Evolutionary conservation across 352 stramenopile genomes (phyloP).

Genomic region (Pythium angustatum): DNA sequence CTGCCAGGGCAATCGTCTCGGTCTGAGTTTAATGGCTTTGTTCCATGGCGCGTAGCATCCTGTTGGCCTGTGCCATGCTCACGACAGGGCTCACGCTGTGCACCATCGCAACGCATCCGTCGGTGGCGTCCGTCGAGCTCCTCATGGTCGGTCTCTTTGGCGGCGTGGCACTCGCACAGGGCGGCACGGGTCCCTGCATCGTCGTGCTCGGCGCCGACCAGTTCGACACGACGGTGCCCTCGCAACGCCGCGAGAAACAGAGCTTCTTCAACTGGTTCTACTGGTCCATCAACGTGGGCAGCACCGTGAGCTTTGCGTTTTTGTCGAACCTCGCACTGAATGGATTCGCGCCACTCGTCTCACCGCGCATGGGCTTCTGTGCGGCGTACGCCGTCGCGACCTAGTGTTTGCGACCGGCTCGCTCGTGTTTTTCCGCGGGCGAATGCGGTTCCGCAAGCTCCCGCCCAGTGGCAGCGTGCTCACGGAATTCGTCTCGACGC

Average conservation of each 20-base stretch:
- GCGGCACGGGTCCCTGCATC: slow-evolving; percentile 40
- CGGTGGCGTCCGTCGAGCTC: slow-evolving; percentile 52
- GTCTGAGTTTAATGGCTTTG: too few species aligned
- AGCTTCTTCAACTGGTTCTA: slow-evolving; percentile 95
- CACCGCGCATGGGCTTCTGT: slow-evolving; percentile 83
- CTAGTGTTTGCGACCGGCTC: slow-evolving; percentile 71
- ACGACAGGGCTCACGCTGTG: slow-evolving; percentile 62
- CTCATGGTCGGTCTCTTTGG: slow-evolving; percentile 84
- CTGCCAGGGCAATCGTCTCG: too few species aligned
- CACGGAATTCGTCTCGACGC: slow-evolving; percentile 57
- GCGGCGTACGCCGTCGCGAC: slow-evolving; percentile 85
- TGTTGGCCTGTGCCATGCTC: slow-evolving; percentile 75
- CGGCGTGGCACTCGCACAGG: slow-evolving; percentile 44
- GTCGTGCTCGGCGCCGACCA: slow-evolving; percentile 60
- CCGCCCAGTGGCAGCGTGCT: slow-evolving; percentile 73
- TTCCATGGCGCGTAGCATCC: slow-evolving; percentile 64
- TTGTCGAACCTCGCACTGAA: slow-evolving; percentile 91
- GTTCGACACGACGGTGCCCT: slow-evolving; percentile 64
- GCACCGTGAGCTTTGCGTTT: slow-evolving; percentile 87
- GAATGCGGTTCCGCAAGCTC: slow-evolving; percentile 53
- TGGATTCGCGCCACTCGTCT: slow-evolving; percentile 76
- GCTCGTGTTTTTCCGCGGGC: slow-evolving; percentile 72
- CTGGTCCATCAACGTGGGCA: slow-evolving; percentile 90
- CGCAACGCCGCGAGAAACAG: slow-evolving; percentile 72
- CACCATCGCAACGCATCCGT: slow-evolving; percentile 63